Percentiles rank a stretch among this genome's conserved stretches.
phyloP scores from a whole-genome alignment of 1,139 yeast species.

The Nakaseomyces glabratus region DNA sequence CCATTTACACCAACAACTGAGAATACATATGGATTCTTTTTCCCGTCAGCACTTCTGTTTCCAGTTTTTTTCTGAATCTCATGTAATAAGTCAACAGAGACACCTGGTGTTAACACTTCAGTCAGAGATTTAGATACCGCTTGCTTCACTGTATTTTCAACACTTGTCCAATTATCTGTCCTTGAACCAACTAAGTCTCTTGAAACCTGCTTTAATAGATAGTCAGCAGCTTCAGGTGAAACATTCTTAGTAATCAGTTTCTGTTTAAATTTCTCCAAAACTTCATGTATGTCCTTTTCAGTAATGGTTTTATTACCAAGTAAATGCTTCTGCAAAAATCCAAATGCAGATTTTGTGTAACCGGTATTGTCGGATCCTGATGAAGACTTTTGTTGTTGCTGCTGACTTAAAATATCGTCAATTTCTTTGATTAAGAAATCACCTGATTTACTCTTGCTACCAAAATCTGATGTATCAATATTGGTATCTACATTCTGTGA shows the following conservation, averaged over 20 bases:
- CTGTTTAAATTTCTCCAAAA: conserved; percentile 45
- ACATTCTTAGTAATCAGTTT: conserved; percentile 42
- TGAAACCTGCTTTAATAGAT: conserved; percentile 50
- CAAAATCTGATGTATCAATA: conserved; percentile 37
- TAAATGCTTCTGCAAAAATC: conserved; percentile 43
- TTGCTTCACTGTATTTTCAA: conserved; percentile 50
- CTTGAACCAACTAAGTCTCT: conserved; percentile 54
- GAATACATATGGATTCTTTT: conserved; percentile 72
- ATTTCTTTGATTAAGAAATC: conserved; percentile 30
- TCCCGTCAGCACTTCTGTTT: conserved; percentile 21
- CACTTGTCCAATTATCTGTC: conserved; percentile 57
- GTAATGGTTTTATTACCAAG: conserved; percentile 53
- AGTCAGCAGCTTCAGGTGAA: conserved; percentile 52
- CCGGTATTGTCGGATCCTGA: conserved; percentile 25
- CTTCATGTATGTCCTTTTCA: conserved; percentile 47
- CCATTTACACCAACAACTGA: conserved; percentile 98
- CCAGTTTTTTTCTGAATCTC: conserved; percentile 54
- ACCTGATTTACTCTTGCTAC: conserved; percentile 33
- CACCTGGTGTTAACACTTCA: conserved; percentile 82
- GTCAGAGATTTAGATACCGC: conserved; percentile 70
- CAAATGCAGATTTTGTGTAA: conserved; percentile 36
- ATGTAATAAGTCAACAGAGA: conserved; percentile 77
- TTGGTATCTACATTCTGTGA: conserved; percentile 22
- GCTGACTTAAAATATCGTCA: conserved; percentile 24
- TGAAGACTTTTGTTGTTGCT: conserved; percentile 31